Evolutionary conservation across 441 rosid species (phyloP), one percentile per base, ranked within the genome.

Genomic region (Erodium texanum): DNA sequence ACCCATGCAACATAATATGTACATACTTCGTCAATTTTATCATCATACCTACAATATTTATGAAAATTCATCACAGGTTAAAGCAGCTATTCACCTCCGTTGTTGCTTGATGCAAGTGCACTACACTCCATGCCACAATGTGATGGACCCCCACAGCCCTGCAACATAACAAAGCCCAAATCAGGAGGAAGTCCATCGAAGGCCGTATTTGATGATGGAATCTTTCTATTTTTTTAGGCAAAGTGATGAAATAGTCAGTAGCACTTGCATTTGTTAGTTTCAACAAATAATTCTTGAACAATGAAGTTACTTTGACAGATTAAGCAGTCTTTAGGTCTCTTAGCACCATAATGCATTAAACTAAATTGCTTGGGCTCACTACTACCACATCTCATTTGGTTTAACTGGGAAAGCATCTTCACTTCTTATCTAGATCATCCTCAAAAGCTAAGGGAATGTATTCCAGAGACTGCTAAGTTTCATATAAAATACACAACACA

Each of bases 101-200:
- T 48, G 67, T 74, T 82, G 67, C 78, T 82, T 58, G 86, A 81
- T 69, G 85, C 84, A 71, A 93, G 89, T 63, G 90, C 97, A 80
- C 92, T 84, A 64, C 96, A 93, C 68, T 70, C 85, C 75, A 80
- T 83, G 76, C 97, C 97, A 74, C 99, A 91, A 59, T 32, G 94
- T 64, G 86, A 81, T 73, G 86, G 79, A 66, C 89, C 96, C 64
- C 97, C 97, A 14, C 97, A 91, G 54, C 79, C 91, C 99, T 91
- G 74, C 72, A 77, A 62, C 56, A 66, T 48, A 43, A 69, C 3
- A 27, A 62, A 70, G 29, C 71, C 59, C 29, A 73, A 69, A 66
- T 27, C 41, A 38, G 71, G 56, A 73, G 56, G 19, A 69, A 69
- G 63, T 15, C 18, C 24, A 8, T 68, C 29, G 9, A 59, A 59